phyloP scores from a whole-genome alignment of 2,329 filamentous ascomycete genomes.

The Paecilomyces dactylethromorphus region DNA sequence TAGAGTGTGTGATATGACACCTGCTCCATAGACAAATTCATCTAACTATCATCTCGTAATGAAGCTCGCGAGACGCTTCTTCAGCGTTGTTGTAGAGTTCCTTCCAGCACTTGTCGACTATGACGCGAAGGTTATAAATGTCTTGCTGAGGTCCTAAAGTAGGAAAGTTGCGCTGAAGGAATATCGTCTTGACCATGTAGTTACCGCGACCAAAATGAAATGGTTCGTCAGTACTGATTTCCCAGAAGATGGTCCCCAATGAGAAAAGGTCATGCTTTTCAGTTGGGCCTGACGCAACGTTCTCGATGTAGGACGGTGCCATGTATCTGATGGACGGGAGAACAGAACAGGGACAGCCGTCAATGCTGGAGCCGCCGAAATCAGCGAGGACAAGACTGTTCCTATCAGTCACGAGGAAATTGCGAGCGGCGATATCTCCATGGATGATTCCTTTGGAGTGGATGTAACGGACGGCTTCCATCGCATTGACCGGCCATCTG shows the following conservation, averaged over 20 bases:
- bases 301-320: background rate
- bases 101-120: background rate
- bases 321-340: background rate
- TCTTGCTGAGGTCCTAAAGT: background rate
- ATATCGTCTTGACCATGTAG: background rate
- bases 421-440: conserved; percentile 1
- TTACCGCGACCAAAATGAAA: background rate
- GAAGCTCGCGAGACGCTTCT: background rate
- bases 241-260: conserved; percentile 2
- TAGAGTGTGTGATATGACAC: too few species aligned
- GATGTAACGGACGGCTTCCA: background rate
- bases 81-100: background rate
- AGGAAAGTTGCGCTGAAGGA: background rate
- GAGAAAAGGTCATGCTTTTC: conserved; percentile 4
- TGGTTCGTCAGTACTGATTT: conserved; percentile 1
- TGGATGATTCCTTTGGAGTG: conserved; percentile 1
- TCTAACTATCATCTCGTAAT: background rate
- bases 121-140: background rate
- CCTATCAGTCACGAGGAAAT: background rate
- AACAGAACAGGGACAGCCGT: background rate
- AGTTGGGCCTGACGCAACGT: background rate
- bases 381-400: background rate
- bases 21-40: background rate
- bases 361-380: conserved; percentile 6
- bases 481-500: background rate